Conservation (phyloP, 2,329 filamentous ascomycete genomes). For the Myriosclerotinia duriaeana region DNA sequence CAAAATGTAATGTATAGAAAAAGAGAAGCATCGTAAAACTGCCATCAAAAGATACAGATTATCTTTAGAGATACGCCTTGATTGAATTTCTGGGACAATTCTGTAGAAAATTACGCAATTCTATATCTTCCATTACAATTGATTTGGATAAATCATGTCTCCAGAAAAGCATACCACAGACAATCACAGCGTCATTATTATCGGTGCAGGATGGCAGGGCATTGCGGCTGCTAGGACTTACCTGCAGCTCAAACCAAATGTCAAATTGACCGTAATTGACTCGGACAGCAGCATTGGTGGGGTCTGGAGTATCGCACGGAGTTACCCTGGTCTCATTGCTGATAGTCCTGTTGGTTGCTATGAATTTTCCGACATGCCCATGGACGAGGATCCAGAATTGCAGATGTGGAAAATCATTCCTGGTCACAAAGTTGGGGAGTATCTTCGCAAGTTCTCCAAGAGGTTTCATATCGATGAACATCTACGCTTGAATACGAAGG, state of each 20-base stretch:
- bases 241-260: conserved; percentile 55
- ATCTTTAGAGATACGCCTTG: not conserved
- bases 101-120: not conserved
- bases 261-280: conserved; percentile 59
- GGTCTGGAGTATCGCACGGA: conserved; percentile 64
- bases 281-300: conserved; percentile 58
- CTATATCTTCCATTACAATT: not conserved
- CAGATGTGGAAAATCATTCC: conserved; percentile 23
- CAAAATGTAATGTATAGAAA: not conserved
- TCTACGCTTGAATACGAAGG: conserved; percentile 46
- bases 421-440: conserved; percentile 25
- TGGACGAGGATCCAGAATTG: conserved; percentile 25
- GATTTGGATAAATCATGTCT: not conserved
- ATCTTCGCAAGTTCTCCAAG: conserved; percentile 28
- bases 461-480: conserved; percentile 24
- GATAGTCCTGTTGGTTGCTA: conserved; percentile 73
- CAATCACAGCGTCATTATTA: conserved; percentile 19
- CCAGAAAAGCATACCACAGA: conserved; percentile 1
- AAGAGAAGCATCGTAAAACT: not conserved
- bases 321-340: conserved; percentile 67
- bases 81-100: not conserved
- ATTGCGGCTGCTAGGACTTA: conserved; percentile 61
- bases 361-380: conserved; percentile 69
- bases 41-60: not conserved
- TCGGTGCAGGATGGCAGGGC: conserved; percentile 51